phyloP scores from a whole-genome alignment of 2,329 filamentous ascomycete species.

The Curvularia spicifera region DNA sequence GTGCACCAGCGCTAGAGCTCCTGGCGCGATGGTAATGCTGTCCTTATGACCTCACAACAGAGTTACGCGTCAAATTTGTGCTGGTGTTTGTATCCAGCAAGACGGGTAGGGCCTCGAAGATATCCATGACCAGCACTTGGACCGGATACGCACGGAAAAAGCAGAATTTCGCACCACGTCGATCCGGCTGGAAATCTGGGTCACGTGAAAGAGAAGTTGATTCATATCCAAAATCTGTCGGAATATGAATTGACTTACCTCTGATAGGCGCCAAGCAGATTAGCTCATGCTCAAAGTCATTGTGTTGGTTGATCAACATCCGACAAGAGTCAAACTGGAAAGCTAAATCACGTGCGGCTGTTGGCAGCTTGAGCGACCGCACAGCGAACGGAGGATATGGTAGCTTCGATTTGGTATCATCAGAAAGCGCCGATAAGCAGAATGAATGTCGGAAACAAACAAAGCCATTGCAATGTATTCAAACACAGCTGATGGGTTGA shows the following conservation, averaged over 20 bases:
- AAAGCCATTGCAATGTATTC: not conserved
- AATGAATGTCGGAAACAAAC: not conserved
- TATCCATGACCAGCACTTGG: not conserved
- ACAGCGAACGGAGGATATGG: not conserved
- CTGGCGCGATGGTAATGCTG: no score
- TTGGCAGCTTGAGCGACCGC: not conserved
- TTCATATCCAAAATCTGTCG: not conserved
- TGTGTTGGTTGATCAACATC: not conserved
- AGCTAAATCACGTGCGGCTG: not conserved
- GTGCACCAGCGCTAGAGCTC: no score
- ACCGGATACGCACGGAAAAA: not conserved
- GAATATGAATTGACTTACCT: not conserved
- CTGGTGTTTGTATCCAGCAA: not conserved
- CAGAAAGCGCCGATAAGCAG: not conserved
- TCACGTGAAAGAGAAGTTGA: not conserved
- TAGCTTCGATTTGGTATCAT: not conserved
- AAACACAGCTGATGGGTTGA: not conserved
- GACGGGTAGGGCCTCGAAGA: not conserved
- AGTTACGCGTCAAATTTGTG: not conserved
- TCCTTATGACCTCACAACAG: no score
- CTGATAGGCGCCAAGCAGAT: not conserved
- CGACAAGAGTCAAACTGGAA: not conserved
- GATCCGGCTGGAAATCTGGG: not conserved
- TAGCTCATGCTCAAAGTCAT: not conserved
- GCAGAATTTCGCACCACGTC: no score